Base-by-base conservation (phyloP, 2,329 filamentous ascomycete species). In the Pseudogymnoascus sp. region DNA sequence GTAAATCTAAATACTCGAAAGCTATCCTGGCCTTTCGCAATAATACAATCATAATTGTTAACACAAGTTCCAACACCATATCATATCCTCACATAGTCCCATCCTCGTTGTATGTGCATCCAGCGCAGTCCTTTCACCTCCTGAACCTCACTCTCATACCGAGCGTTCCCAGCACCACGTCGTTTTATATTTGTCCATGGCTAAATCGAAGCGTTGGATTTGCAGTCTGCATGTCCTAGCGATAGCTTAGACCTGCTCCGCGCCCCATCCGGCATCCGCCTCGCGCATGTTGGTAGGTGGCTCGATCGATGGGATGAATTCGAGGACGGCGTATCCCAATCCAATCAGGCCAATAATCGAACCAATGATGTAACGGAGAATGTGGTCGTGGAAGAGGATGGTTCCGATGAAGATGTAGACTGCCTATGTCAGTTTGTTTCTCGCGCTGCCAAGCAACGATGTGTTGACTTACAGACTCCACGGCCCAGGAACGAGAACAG, bases 401-500 rank as follows among this genome's bases (percentile, higher is more conserved):
- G 85, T 89, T 69, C 93, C 94, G 71, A 96, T 82, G 77, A 99
- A 97, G 77, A 97, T 84, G 83, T 99, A 99, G 81, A 99, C 92
- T 96, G 65, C 21, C 28, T 5, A 35, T 66, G 59, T 72, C 61
- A 74, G 67, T 21, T 25, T 37, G 16, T 53, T 14, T 35, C 44
- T 59, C 63, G 12, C 35, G 35, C 47, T 42, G 61, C 53, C 28
- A 21, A 21, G 21, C n/a, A 37, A 62, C 61, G 31, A 28, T 21
- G 12, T 14, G 10, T 40, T 62, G 35, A 60, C 91, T 78, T 85
- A 96, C 92, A 97, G 75, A 91, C 82, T 77, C 94, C 94, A 74
- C 94, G 92, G 66, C 94, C 94, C 70, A 97, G 79, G 82, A 99
- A 97, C 64, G 91, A 96, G 82, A 97, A 97, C 77, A 97, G 87